Evolutionary conservation across 75 land plant species (phyloP).

Genomic region (Azolla pinnata): DNA sequence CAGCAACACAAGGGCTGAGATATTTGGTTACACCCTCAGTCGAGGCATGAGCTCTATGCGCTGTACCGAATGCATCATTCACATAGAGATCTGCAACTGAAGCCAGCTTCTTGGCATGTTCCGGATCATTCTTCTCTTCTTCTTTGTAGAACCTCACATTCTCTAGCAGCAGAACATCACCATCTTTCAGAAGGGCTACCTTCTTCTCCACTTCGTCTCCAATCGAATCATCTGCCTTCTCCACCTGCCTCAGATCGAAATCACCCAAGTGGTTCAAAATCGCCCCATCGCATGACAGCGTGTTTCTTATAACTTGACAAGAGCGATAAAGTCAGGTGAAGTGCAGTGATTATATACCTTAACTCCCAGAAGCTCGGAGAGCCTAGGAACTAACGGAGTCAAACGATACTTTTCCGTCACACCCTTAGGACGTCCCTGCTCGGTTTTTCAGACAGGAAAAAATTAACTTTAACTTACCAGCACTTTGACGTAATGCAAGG

Average conservation of each 20-base stretch:
- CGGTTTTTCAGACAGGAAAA: not conserved
- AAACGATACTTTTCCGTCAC: constrained; percentile 62
- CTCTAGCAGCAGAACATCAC: constrained; percentile 50
- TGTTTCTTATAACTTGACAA: too few species aligned
- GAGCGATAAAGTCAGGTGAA: not conserved
- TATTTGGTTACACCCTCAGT: constrained; percentile 54
- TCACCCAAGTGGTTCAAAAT: too few species aligned
- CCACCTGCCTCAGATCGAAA: constrained; percentile 16
- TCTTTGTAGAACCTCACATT: constrained; percentile 58
- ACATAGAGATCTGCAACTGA: constrained; percentile 48
- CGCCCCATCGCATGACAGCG: too few species aligned
- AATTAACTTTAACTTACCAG: too few species aligned
- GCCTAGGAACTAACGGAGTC: constrained; percentile 45
- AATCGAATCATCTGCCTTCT: constrained; percentile 44
- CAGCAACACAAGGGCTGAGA: constrained; percentile 39
- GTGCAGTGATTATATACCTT: constrained; percentile 6
- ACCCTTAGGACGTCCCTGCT: constrained; percentile 80
- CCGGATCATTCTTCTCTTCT: constrained; percentile 57
- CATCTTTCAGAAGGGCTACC: constrained; percentile 35
- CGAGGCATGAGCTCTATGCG: constrained; percentile 58
- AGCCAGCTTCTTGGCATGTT: constrained; percentile 50
- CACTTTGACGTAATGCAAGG: too few species aligned
- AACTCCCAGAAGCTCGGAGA: constrained; percentile 43
- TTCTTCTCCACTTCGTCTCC: constrained; percentile 49
- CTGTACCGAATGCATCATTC: constrained; percentile 63